Conservation (phyloP, 2,329 filamentous ascomycete species). For the Zymoseptoria brevis region DNA sequence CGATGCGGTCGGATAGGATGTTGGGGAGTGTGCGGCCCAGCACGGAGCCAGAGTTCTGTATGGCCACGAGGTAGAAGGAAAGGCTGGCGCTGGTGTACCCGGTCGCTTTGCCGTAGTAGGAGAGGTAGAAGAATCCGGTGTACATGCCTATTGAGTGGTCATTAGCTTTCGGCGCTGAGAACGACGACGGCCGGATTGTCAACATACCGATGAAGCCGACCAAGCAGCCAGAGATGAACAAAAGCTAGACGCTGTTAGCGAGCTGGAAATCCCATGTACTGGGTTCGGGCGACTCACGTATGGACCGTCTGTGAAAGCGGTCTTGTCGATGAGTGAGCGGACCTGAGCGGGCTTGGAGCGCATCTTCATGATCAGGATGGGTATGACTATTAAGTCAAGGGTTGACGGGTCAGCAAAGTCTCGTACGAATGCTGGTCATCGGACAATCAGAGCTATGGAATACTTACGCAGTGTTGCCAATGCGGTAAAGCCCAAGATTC, state of each 20-base stretch:
- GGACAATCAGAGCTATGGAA: background rate
- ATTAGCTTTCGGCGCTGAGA: too few species aligned
- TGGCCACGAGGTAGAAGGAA: slow-evolving; percentile 37
- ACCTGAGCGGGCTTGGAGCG: slow-evolving; percentile 32
- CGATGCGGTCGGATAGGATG: slow-evolving; percentile 32
- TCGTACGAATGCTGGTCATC: background rate
- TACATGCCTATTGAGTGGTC: slow-evolving; percentile 20
- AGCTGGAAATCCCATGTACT: background rate
- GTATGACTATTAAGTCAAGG: slow-evolving; percentile 12
- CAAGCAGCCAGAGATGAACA: slow-evolving; percentile 29
- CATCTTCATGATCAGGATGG: slow-evolving; percentile 27
- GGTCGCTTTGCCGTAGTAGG: slow-evolving; percentile 29
- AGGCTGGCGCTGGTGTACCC: slow-evolving; percentile 28
- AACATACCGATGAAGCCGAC: slow-evolving; percentile 32
- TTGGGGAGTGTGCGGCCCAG: slow-evolving; percentile 36
- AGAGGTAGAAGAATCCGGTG: slow-evolving; percentile 36
- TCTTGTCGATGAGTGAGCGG: slow-evolving; percentile 33
- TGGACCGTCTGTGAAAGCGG: slow-evolving; percentile 34
- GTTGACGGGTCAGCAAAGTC: background rate
- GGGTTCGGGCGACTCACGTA: slow-evolving; percentile 18
- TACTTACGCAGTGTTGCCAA: slow-evolving; percentile 20
- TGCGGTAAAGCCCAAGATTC: slow-evolving; percentile 29
- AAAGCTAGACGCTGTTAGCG: slow-evolving; percentile 14
- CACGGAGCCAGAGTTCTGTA: slow-evolving; percentile 35
- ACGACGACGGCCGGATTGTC: too few species aligned